Evolutionary conservation across 164 flowering plant species (phyloP), one percentile per base, ranked within the genome.

Genomic region (Dillenia turbinata): DNA sequence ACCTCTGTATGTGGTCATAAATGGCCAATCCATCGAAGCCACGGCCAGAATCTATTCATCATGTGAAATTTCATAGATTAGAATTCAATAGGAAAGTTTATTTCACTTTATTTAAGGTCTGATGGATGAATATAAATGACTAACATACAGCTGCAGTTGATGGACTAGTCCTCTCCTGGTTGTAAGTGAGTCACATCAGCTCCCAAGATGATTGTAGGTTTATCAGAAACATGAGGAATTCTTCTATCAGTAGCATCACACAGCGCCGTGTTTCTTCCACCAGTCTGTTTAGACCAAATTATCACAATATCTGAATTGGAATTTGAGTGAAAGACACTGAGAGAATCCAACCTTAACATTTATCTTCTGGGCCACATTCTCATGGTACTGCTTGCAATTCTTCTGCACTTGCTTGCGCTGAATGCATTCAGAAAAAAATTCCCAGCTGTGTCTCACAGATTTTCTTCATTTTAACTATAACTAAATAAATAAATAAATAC

Each of bases 1-100:
- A 0, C 77, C 83, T 69, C 85, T 67, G 49, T 84, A 86, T 54
- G 68, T 84, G 0, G 85, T 84, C 0, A 84, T 69, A 52, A 78
- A 77, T 0, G 89, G 89, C 92, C 92, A 86, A 52, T 86, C 92
- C 85, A 82, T 82, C 1, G 89, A 84, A 14, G 85, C 92, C 22
- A 86, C 89, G 1, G 84, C 92, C 92, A 84, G 69, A n/a, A 58
- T 53, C n/a, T n/a, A n/a, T n/a, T n/a, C n/a, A n/a, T n/a, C n/a
- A n/a, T n/a, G n/a, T n/a, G n/a, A n/a, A n/a, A n/a, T n/a, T n/a
- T n/a, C n/a, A n/a, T n/a, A n/a, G n/a, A n/a, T n/a, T n/a, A n/a
- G n/a, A n/a, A n/a, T n/a, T n/a, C n/a, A n/a, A n/a, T n/a, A n/a
- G n/a, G n/a, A n/a, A n/a, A n/a, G n/a, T n/a, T n/a, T n/a, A n/a